Conservation (phyloP, 176 grass and related monocot species). For the Oryza nivara region DNA sequence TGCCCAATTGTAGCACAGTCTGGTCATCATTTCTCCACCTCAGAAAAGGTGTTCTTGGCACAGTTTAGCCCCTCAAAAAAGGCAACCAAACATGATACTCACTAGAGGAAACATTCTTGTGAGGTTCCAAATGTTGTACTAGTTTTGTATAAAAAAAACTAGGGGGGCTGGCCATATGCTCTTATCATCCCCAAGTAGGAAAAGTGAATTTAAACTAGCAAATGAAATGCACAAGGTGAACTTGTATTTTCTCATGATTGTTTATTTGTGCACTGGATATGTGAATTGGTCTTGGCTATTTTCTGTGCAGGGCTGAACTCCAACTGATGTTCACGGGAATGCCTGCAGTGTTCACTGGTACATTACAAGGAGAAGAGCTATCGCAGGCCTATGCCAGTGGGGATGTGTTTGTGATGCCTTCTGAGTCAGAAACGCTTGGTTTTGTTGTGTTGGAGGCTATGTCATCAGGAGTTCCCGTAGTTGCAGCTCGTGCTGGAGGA, state of each 20-base stretch:
- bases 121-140: not conserved
- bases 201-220: not conserved
- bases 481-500: constrained; percentile 64
- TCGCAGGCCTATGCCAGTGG: constrained; percentile 78
- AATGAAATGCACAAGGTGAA: not conserved
- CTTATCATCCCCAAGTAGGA: not conserved
- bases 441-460: constrained; percentile 78
- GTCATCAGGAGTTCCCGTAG: constrained; percentile 71
- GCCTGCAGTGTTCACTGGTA: constrained; percentile 70
- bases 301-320: constrained; percentile 53
- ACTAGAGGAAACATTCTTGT: constrained; percentile 1
- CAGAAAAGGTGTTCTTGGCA: not conserved
- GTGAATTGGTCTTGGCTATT: not conserved
- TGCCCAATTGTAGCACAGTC: not conserved
- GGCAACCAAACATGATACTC: not conserved
- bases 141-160: not conserved
- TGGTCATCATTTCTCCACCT: not conserved
- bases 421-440: constrained; percentile 73
- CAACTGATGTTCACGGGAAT: constrained; percentile 72
- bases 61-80: not conserved
- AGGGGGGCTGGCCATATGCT: not conserved
- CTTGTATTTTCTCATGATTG: not conserved
- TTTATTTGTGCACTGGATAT: not conserved
- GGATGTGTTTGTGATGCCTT: constrained; percentile 81
- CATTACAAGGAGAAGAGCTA: constrained; percentile 70